Percentiles rank a stretch among this genome's conserved stretches.
These are phyloP conservation scores for Suhomyces panamericanus DNA, from an alignment of 1,139 yeast genomes.

Conservation along the genomic window DNA sequence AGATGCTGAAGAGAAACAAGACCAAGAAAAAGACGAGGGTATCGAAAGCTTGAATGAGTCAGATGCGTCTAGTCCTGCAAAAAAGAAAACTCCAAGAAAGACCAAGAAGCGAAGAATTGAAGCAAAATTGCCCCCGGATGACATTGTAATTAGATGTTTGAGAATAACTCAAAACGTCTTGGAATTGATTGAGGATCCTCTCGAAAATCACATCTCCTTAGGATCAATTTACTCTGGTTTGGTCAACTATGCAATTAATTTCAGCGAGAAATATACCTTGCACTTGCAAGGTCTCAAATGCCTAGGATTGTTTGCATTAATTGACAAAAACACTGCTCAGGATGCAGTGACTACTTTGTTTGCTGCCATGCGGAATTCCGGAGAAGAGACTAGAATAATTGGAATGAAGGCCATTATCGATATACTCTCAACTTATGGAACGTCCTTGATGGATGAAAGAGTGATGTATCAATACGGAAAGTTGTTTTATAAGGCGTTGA, in stretches of 20 bases:
- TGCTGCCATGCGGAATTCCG: slow-evolving; percentile 24
- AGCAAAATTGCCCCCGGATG: slow-evolving; percentile 46
- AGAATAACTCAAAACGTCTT: slow-evolving; percentile 70
- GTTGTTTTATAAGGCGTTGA: slow-evolving; percentile 65
- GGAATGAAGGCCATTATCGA: slow-evolving; percentile 77
- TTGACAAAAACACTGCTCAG: slow-evolving; percentile 46
- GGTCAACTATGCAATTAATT: slow-evolving; percentile 79
- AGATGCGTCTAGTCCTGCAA: slow-evolving; percentile 22
- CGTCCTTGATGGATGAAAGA: slow-evolving; percentile 56
- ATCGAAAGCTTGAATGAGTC: slow-evolving; percentile 7
- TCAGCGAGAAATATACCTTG: slow-evolving; percentile 54
- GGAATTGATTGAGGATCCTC: slow-evolving; percentile 63
- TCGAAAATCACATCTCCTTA: slow-evolving; percentile 65
- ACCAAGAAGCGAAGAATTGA: slow-evolving; percentile 35
- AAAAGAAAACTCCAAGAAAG: slow-evolving; percentile 21
- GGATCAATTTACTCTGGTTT: slow-evolving; percentile 73
- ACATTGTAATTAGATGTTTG: slow-evolving; percentile 63
- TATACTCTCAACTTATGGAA: slow-evolving; percentile 75
- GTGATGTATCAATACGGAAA: slow-evolving; percentile 46
- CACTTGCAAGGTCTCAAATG: slow-evolving; percentile 73
- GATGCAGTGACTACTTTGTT: slow-evolving; percentile 19
- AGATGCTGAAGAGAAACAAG: slow-evolving; percentile 9
- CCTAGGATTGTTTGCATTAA: slow-evolving; percentile 74
- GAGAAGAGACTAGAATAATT: slow-evolving; percentile 57
- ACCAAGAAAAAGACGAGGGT: slow-evolving; percentile 12